A percentile compares a stretch with the other conserved stretches of the same genome.
Conservation (phyloP, 129 eudicot genomes). For the Escallonia rubra region DNA sequence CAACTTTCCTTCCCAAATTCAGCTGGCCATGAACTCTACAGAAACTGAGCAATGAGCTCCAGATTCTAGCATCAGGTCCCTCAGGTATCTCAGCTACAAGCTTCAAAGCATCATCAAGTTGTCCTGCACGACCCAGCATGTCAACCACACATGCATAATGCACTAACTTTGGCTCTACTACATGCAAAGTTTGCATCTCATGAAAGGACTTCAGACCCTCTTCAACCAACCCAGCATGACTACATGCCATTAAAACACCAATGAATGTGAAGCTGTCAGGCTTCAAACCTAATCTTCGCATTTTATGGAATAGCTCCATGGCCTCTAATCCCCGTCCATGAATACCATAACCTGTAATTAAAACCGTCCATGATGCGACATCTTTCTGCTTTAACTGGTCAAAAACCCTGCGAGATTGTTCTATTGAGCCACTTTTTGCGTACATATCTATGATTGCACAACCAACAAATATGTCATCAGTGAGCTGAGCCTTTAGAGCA, state of each 20-base stretch:
- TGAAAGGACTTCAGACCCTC: constrained; percentile 38
- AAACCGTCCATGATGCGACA: constrained; percentile 43
- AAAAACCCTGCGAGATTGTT: constrained; percentile 38
- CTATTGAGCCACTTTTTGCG: constrained; percentile 50
- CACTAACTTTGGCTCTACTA: constrained; percentile 44
- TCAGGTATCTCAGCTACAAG: constrained; percentile 41
- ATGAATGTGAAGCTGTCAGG: constrained; percentile 53
- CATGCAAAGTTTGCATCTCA: constrained; percentile 41
- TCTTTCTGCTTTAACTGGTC: constrained; percentile 29
- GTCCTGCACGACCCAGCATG: constrained; percentile 60
- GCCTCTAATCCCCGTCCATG: constrained; percentile 49
- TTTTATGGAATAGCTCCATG: constrained; percentile 30
- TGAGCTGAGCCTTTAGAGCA: constrained; percentile 39
- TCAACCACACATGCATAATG: constrained; percentile 66
- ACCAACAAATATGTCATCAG: constrained; percentile 24
- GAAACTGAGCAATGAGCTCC: constrained; percentile 58
- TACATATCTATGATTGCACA: constrained; percentile 62
- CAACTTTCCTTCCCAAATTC: constrained; percentile 38
- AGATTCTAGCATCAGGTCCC: constrained; percentile 51
- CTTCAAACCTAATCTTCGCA: constrained; percentile 34
- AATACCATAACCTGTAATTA: constrained; percentile 57
- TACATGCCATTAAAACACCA: constrained; percentile 51
- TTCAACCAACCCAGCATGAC: constrained; percentile 50
- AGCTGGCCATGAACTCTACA: constrained; percentile 48
- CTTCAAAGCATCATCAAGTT: constrained; percentile 38